These are phyloP conservation scores for Ogataea hybrid DNA, from an alignment of 1,139 yeast species.

Conservation along the genomic window DNA sequence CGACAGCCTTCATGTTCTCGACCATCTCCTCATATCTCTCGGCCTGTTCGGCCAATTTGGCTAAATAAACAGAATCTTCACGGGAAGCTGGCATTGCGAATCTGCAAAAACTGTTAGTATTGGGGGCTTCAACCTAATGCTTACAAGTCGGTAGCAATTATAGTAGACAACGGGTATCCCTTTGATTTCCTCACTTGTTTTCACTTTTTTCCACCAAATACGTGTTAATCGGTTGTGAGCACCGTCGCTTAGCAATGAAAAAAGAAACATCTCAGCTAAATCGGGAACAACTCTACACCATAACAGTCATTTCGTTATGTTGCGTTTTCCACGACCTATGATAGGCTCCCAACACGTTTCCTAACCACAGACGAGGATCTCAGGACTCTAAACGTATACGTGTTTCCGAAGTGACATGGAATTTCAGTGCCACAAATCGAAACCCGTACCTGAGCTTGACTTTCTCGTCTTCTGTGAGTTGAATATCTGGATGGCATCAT, in stretches of 20 bases:
- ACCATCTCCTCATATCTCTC: conserved; percentile 99
- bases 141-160: not conserved
- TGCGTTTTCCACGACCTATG: conserved; percentile 1
- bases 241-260: conserved; percentile 6
- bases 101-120: conserved; percentile 6
- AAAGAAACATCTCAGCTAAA: conserved; percentile 8
- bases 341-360: not conserved
- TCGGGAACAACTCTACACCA: conserved; percentile 11
- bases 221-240: conserved; percentile 13
- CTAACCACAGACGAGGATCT: too few relatives aligned
- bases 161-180: conserved; percentile 4
- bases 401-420: too few relatives aligned
- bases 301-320: not conserved
- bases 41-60: conserved; percentile 99
- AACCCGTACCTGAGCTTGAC: too few relatives aligned
- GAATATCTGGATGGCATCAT: too few relatives aligned
- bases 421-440: too few relatives aligned
- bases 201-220: conserved; percentile 10
- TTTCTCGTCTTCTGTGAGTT: too few relatives aligned
- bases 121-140: conserved; percentile 5
- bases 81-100: conserved; percentile 74
- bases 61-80: conserved; percentile 98
- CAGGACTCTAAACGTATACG: too few relatives aligned
- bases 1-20: conserved; percentile 97
- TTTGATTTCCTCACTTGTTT: conserved; percentile 10